Conservation (phyloP, 2,329 filamentous ascomycete genomes). For the Fusarium haematococcum region DNA sequence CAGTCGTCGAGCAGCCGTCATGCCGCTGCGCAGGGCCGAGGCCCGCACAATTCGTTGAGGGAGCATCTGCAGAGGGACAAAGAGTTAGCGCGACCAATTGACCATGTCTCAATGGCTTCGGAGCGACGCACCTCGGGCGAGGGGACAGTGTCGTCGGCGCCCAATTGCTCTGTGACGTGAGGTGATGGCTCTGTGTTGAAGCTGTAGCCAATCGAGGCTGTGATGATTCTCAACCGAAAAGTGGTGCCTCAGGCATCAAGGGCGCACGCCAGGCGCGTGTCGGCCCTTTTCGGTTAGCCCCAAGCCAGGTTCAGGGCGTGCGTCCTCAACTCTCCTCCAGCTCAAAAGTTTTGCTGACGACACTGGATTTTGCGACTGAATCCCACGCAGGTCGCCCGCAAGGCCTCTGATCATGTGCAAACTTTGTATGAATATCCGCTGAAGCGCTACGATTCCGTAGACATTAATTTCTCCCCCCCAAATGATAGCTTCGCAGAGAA, state of each 20-base stretch:
- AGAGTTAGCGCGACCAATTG: slow-evolving; percentile 33
- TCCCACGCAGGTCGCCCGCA: slow-evolving; percentile 59
- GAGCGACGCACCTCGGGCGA: slow-evolving; percentile 48
- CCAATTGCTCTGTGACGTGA: slow-evolving; percentile 53
- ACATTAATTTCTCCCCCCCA: slow-evolving; percentile 66
- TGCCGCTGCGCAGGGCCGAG: slow-evolving; percentile 57
- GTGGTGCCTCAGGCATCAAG: slow-evolving; percentile 51
- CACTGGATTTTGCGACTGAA: slow-evolving; percentile 56
- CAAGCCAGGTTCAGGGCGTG: slow-evolving; percentile 37
- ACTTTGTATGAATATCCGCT: slow-evolving; percentile 60
- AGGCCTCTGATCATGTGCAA: slow-evolving; percentile 67
- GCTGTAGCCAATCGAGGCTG: slow-evolving; percentile 48
- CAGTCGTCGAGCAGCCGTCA: slow-evolving; percentile 61
- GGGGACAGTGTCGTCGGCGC: slow-evolving; percentile 46
- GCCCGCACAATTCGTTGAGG: slow-evolving; percentile 68
- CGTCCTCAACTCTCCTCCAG: slow-evolving; percentile 48
- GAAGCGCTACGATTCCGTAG: slow-evolving; percentile 62
- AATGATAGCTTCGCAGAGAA: slow-evolving; percentile 70
- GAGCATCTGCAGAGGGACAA: slow-evolving; percentile 65
- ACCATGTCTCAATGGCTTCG: neutral
- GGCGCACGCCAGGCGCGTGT: slow-evolving; percentile 37
- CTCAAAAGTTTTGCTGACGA: slow-evolving; percentile 65
- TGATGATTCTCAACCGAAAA: slow-evolving; percentile 45
- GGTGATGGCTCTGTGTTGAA: slow-evolving; percentile 45
- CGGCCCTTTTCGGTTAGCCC: slow-evolving; percentile 44